phyloP scores from a whole-genome alignment of 176 grass and related monocot genomes.

The Phragmites australis region DNA sequence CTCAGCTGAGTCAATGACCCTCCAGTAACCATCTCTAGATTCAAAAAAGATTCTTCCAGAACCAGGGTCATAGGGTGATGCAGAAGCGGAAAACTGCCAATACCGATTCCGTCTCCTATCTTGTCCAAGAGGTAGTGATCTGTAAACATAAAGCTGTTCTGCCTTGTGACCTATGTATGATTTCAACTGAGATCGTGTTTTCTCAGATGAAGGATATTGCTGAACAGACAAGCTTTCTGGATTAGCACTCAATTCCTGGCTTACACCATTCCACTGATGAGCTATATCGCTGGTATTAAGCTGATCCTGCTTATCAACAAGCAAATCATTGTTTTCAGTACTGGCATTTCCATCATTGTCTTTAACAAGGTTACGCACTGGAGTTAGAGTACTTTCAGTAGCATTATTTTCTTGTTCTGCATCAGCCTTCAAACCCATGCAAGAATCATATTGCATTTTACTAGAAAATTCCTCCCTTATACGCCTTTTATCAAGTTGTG shows the following conservation, averaged over 20 bases:
- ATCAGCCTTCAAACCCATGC: slow-evolving; percentile 35
- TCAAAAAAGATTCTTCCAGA: slow-evolving; percentile 94
- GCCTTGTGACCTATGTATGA: slow-evolving; percentile 78
- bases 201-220: slow-evolving; percentile 80
- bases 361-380: slow-evolving; percentile 40
- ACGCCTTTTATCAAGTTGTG: slow-evolving; percentile 93
- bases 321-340: slow-evolving; percentile 38
- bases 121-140: slow-evolving; percentile 89
- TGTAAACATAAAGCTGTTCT: slow-evolving; percentile 85
- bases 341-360: slow-evolving; percentile 46
- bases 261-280: slow-evolving; percentile 52
- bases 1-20: slow-evolving; percentile 85
- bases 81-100: slow-evolving; percentile 87
- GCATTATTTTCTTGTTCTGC: slow-evolving; percentile 54
- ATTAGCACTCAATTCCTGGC: slow-evolving; percentile 48
- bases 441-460: slow-evolving; percentile 58
- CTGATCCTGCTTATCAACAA: slow-evolving; percentile 46
- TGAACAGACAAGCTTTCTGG: slow-evolving; percentile 56
- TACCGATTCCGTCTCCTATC: slow-evolving; percentile 93
- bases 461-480: slow-evolving; percentile 68
- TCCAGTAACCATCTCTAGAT: slow-evolving; percentile 78
- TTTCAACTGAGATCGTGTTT: slow-evolving; percentile 85
- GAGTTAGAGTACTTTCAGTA: slow-evolving; percentile 37
- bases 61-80: slow-evolving; percentile 86
- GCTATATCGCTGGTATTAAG: slow-evolving; percentile 43